Evolutionary conservation across 2,329 filamentous ascomycete genomes (phyloP), one percentile per base, ranked within the genome.

Genomic region (Aspergillus udagawae): DNA sequence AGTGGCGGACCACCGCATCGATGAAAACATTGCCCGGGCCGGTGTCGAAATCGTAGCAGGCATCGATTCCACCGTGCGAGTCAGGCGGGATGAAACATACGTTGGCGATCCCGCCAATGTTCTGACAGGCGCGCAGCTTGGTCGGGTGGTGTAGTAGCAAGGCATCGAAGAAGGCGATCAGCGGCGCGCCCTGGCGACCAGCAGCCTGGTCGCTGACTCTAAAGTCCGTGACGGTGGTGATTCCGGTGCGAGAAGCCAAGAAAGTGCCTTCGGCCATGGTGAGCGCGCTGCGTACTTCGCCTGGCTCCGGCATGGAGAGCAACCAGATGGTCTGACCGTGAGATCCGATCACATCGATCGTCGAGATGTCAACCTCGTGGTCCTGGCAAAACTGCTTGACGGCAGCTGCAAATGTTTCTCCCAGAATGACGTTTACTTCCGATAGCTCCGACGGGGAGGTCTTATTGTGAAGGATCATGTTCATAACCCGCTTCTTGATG

Each of bases 321-420:
- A 84, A 72, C 80, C 80, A 85, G 61, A 83, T 83, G 9, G 82
- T 85, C 69, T 85, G 82, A 14, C 83, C 82, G 61, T 86, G 82
- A 3, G 81, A 83, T 17, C 32, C 32, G 14, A 38, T 38, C 5
- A 38, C 32, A 38, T 38, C 32, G 32, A 38, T 38, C 14, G 32
- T 38, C 32, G 14, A 17, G 5, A 38, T 38, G 32, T 38, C 32
- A 4, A 38, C 32, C 2, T 38, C 2, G 12, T 38, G 5, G 25
- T 82, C 82, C 20, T 72, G 64, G 63, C 76, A 80, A 64, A 86
- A 86, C 28, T 75, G 65, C 44, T 38, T 38, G 32, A 79, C 81
- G 0, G 83, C 82, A 8, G 32, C 32, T 7, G 32, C 32, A 14
- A 38, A 38, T 7, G 80, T 79, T 65, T 84, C 79, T 8, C 83